These are phyloP conservation scores for Juncus effusus DNA, from an alignment of 176 grass and related monocot species.

Conservation along the genomic window DNA sequence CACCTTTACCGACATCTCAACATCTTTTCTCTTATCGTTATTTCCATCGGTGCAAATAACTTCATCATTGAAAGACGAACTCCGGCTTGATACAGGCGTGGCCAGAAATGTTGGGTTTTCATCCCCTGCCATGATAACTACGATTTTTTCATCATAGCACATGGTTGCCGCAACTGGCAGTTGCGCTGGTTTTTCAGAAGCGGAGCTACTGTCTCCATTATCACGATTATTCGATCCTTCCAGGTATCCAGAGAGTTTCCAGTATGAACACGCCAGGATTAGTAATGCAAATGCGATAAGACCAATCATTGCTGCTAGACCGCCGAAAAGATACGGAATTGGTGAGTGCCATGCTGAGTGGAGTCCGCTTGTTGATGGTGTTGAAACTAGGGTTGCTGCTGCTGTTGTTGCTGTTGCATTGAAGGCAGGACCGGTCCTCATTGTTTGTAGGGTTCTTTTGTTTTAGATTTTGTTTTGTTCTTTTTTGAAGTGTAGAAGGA, in stretches of 20 bases:
- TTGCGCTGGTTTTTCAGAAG: slow-evolving; percentile 34
- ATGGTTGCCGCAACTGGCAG: slow-evolving; percentile 24
- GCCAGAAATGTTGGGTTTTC: slow-evolving; percentile 85
- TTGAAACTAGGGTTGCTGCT: slow-evolving; percentile 10
- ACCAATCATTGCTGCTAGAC: slow-evolving; percentile 82
- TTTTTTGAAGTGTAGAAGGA: slow-evolving; percentile 14
- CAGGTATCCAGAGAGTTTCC: slow-evolving; percentile 79
- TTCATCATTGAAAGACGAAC: slow-evolving; percentile 63
- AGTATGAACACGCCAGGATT: slow-evolving; percentile 93
- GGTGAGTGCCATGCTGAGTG: slow-evolving; percentile 91
- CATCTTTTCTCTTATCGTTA: slow-evolving; percentile 30
- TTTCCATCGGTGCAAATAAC: slow-evolving; percentile 27
- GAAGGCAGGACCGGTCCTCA: slow-evolving; percentile 74
- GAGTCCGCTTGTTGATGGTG: slow-evolving; percentile 18
- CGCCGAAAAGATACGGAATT: slow-evolving; percentile 92
- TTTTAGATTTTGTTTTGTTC: neutral
- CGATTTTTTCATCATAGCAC: slow-evolving; percentile 78
- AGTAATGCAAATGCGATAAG: slow-evolving; percentile 91
- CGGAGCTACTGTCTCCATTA: slow-evolving; percentile 7
- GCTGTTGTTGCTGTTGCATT: slow-evolving; percentile 45
- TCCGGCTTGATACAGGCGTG: slow-evolving; percentile 74
- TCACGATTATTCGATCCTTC: slow-evolving; percentile 33
- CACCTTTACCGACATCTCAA: slow-evolving; percentile 25
- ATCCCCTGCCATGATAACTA: slow-evolving; percentile 97
- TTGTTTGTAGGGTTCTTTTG: slow-evolving; percentile 27